A percentile compares a stretch with the other conserved stretches of the same genome.
Evolutionary conservation across 116 monocot genomes (phyloP).

Genomic region (Papilionanthe hybrid): DNA sequence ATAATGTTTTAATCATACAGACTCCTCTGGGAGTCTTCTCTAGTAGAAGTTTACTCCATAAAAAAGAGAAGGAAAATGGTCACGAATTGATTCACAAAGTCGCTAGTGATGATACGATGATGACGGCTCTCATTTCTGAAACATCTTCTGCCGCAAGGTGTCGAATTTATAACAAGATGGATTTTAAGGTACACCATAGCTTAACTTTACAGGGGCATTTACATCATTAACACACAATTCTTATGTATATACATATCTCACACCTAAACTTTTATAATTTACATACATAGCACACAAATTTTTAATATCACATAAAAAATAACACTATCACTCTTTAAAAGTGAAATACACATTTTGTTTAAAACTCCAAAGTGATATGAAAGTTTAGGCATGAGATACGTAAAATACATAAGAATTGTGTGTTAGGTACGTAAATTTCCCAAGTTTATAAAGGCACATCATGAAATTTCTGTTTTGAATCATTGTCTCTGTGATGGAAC

Average conservation of each 20-base stretch:
- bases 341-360: no score
- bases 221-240: no score
- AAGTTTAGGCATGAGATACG: no score
- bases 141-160: conserved; percentile 74
- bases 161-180: conserved; percentile 40
- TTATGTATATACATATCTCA: no score
- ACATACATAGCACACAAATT: no score
- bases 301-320: no score
- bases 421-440: no score
- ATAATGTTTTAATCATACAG: conserved; percentile 65
- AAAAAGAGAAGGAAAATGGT: conserved; percentile 38
- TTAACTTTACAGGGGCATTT: not conserved
- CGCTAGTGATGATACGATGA: conserved; percentile 10
- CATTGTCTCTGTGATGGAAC: not conserved
- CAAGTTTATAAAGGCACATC: not conserved
- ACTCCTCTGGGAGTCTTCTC: conserved; percentile 66
- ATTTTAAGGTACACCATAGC: conserved; percentile 42
- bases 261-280: no score
- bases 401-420: no score
- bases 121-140: conserved; percentile 21
- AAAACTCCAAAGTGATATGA: no score
- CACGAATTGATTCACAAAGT: conserved; percentile 51
- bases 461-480: not conserved
- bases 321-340: no score
- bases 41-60: conserved; percentile 49